phyloP scores from a whole-genome alignment of 345 rosid species.

The Erodium maritimum region DNA sequence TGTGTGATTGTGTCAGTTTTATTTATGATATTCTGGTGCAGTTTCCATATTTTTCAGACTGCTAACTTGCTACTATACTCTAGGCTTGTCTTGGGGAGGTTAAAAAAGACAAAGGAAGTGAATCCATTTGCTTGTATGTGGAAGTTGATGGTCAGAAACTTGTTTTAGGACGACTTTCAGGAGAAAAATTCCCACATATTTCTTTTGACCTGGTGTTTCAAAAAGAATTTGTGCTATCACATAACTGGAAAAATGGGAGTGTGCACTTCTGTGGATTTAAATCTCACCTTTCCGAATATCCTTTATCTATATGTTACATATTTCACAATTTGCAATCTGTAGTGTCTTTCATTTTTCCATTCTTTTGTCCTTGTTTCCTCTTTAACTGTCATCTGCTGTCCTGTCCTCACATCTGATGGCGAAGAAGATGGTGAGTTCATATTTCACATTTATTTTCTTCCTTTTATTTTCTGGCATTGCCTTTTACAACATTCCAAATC shows the following conservation, averaged over 20 bases:
- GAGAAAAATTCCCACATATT: constrained; percentile 49
- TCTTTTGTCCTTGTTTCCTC: constrained; percentile 7
- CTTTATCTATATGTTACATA: constrained; percentile 12
- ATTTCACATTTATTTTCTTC: background rate
- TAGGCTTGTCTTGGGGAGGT: constrained; percentile 56
- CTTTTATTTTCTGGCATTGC: background rate
- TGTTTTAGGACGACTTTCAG: constrained; percentile 52
- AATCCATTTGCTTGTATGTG: constrained; percentile 22
- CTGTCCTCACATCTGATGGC: constrained; percentile 2
- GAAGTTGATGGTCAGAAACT: constrained; percentile 32
- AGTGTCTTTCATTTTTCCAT: background rate
- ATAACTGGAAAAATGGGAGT: constrained; percentile 57
- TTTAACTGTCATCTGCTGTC: constrained; percentile 18
- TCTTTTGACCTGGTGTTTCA: constrained; percentile 48
- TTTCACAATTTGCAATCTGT: background rate
- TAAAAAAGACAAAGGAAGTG: constrained; percentile 35
- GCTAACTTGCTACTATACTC: background rate
- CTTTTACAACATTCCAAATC: background rate
- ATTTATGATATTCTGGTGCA: background rate
- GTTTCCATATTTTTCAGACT: background rate
- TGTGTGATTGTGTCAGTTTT: background rate
- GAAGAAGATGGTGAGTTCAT: constrained; percentile 14
- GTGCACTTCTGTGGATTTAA: constrained; percentile 56
- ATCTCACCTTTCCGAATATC: constrained; percentile 32
- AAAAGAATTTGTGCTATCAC: constrained; percentile 44